Percentiles rank a stretch among this genome's conserved stretches.
These are phyloP conservation scores for Jatropha multifida DNA, from an alignment of 441 rosid genomes.

Conservation along the genomic window DNA sequence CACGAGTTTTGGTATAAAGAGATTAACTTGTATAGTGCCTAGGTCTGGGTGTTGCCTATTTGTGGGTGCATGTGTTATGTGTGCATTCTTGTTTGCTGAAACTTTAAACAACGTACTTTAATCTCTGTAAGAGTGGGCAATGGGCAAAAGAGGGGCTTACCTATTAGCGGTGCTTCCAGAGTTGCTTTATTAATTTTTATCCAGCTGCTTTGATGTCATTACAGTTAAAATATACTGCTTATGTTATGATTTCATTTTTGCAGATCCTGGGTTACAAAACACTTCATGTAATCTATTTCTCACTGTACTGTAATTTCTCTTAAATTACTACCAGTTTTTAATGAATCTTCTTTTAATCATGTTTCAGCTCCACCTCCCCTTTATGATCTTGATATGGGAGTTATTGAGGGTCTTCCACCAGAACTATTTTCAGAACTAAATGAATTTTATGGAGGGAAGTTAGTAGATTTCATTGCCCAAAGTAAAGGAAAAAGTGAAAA, in stretches of 20 bases:
- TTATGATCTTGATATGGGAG: conserved; percentile 75
- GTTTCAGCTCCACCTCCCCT: conserved; percentile 57
- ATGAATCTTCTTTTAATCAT: conserved; percentile 32
- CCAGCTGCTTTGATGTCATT: not conserved
- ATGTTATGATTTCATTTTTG: conserved; percentile 25
- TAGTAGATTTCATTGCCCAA: conserved; percentile 54
- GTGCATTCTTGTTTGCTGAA: conserved; percentile 11
- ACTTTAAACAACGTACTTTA: not conserved
- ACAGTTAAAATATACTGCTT: not conserved
- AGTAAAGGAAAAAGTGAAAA: conserved; percentile 42
- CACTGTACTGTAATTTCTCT: conserved; percentile 34
- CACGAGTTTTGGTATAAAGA: not conserved
- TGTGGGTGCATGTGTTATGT: not conserved
- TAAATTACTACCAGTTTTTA: conserved; percentile 32
- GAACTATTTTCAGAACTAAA: conserved; percentile 81
- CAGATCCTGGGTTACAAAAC: conserved; percentile 42
- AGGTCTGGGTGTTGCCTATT: not conserved
- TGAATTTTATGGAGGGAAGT: conserved; percentile 76
- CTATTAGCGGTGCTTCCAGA: not conserved
- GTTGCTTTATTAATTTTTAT: not conserved
- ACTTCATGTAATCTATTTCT: conserved; percentile 30
- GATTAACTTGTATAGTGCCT: not conserved
- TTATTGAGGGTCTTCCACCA: conserved; percentile 80
- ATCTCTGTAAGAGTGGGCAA: not conserved
- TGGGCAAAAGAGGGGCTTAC: not conserved